A percentile compares a stretch with the other conserved stretches of the same genome.
These are phyloP conservation scores for Trichomonascaceae sp. DNA, from an alignment of 1,139 yeast genomes.

Conservation along the genomic window DNA sequence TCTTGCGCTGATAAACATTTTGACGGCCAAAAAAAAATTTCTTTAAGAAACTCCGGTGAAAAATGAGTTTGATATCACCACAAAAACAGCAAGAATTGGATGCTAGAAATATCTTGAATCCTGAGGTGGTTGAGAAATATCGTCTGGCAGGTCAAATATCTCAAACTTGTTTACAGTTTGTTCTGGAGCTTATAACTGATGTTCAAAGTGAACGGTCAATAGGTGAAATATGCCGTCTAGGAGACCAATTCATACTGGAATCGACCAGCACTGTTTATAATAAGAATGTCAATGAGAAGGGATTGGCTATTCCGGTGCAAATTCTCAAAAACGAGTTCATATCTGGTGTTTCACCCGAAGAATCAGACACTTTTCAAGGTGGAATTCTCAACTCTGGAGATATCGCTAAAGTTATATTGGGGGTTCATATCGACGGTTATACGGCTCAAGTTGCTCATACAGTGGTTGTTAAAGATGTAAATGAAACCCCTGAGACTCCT, in stretches of 20 bases:
- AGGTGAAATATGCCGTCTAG: constrained; percentile 73
- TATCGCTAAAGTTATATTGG: constrained; percentile 72
- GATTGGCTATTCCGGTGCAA: constrained; percentile 86
- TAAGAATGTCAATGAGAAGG: constrained; percentile 45
- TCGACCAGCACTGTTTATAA: constrained; percentile 26
- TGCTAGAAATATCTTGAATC: constrained; percentile 63
- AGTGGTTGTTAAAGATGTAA: constrained; percentile 61
- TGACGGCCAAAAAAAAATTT: constrained; percentile 6
- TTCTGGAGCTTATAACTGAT: constrained; percentile 58
- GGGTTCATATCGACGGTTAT: constrained; percentile 93
- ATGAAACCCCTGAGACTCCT: constrained; percentile 37
- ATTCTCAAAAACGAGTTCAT: constrained; percentile 78
- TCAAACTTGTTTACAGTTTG: constrained; percentile 74
- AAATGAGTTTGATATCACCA: constrained; percentile 6
- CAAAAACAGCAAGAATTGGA: constrained; percentile 34
- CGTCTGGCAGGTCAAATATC: constrained; percentile 85
- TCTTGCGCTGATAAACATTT: neutral
- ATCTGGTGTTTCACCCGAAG: constrained; percentile 80
- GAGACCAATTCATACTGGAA: constrained; percentile 60
- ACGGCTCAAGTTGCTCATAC: constrained; percentile 85
- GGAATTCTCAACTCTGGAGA: constrained; percentile 61
- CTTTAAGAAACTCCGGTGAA: neutral
- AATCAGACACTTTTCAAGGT: constrained; percentile 53
- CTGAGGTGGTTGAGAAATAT: constrained; percentile 66
- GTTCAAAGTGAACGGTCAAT: constrained; percentile 39